Evolutionary conservation across 2,329 filamentous ascomycete species (phyloP).

Genomic region (Lachnellula willkommii): DNA sequence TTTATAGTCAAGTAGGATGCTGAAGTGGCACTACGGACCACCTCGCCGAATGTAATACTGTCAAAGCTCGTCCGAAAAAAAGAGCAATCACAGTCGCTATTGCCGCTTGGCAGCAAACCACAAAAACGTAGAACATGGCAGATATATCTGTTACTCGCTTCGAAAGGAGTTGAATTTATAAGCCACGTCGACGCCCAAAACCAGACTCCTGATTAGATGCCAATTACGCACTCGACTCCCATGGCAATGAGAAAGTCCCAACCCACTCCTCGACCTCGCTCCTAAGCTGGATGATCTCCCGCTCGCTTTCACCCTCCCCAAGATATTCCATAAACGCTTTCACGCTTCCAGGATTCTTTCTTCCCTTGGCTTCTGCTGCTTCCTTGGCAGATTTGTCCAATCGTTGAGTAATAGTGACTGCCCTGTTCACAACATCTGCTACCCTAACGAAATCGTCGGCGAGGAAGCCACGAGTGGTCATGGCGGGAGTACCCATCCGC

Average conservation of each 20-base stretch:
- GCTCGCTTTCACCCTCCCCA: constrained; percentile 59
- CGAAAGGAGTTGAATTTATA: background rate
- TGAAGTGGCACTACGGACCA: too few species aligned
- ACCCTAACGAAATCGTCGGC: constrained; percentile 84
- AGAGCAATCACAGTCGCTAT: too few species aligned
- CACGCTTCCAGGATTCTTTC: constrained; percentile 60
- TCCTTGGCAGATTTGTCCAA: constrained; percentile 69
- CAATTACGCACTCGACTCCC: constrained; percentile 39
- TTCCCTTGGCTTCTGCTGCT: constrained; percentile 59
- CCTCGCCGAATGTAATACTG: too few species aligned
- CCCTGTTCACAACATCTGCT: constrained; percentile 78
- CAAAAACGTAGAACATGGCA: too few species aligned
- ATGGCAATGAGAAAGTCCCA: constrained; percentile 66
- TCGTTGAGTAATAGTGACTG: constrained; percentile 71
- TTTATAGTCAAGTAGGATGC: too few species aligned
- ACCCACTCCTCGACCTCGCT: constrained; percentile 77
- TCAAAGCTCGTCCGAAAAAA: too few species aligned
- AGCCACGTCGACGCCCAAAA: background rate
- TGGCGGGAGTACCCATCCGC: constrained; percentile 90
- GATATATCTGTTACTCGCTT: background rate
- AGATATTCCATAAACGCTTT: constrained; percentile 65
- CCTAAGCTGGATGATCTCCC: constrained; percentile 67
- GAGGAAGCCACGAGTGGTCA: constrained; percentile 93
- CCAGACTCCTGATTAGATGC: background rate
- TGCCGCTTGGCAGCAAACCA: too few species aligned